Base-by-base conservation (phyloP, 2,329 filamentous ascomycete species). In the Trichoderma koningii region DNA sequence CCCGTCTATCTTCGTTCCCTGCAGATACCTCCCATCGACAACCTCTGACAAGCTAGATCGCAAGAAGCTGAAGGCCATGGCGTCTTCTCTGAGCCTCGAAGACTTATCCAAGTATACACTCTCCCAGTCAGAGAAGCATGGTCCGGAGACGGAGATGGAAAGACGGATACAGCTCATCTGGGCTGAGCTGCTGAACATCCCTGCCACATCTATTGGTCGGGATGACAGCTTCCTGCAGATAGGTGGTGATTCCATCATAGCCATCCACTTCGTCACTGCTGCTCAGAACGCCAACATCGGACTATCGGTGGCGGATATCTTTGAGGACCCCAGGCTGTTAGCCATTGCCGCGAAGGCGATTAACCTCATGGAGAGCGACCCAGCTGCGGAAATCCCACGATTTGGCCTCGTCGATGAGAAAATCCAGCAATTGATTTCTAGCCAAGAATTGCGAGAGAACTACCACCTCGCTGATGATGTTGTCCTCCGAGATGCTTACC, bases 171-270 rank as follows among this genome's bases (percentile, higher is more conserved):
- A 45, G 17, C 0, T 0, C 3, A 5, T 64, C 1, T 64, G 62
- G 62, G 42, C 53, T 0, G 7, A 23, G 3, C 1, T 63, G 12
- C 23, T 66, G 3, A 30, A 7, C 1, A 50, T 69, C 3, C 28
- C 55, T 3, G 19, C 19, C 2, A 1, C 19, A 34, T 38, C 28
- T 0, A 59, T 59, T 14, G 15, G 55, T 5, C 55, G 55, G 0
- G 55, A 59, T 14, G 55, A 59, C 5, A 59, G 5, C 21, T 59
- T 59, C 14, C 3, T 59, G 4, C 15, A 59, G 3, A 62, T 70
- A 0, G 69, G 69, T 2, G 69, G 69, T 3, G 68, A 70, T 12
- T 70, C 69, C 0, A 69, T 70, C n/a, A 51, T 21, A 0, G 62
- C 62, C 1, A 59, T 64, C 0, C 53, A 59, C 23, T 9, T 47